Conservation (phyloP, 177 flowering plant genomes). For the Vitis hybrid region DNA sequence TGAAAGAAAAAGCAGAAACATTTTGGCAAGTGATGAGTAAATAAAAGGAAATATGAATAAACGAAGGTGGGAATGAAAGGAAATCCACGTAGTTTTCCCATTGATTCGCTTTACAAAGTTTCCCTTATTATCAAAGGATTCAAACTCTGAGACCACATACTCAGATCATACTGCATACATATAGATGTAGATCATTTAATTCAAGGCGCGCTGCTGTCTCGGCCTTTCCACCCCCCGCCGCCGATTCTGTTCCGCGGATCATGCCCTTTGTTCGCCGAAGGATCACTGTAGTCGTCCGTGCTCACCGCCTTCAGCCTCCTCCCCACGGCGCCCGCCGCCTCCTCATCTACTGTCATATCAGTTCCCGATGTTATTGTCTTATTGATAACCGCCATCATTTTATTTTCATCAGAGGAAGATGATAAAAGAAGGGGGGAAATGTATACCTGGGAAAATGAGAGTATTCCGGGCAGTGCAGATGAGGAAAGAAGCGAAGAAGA, state of each 20-base stretch:
- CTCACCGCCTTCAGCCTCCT: constrained; percentile 6
- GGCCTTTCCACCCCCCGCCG: constrained; percentile 10
- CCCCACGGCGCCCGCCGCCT: not conserved
- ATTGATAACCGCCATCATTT: not conserved
- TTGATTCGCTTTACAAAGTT: no score
- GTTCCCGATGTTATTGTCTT: no score
- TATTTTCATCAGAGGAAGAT: not conserved
- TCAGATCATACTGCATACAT: no score
- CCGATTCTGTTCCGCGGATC: constrained; percentile 6
- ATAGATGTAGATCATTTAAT: not conserved
- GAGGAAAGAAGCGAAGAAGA: constrained; percentile 17
- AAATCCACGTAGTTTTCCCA: no score
- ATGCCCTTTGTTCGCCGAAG: constrained; percentile 19
- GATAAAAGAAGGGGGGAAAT: not conserved
- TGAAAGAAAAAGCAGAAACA: no score
- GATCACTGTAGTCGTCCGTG: constrained; percentile 15
- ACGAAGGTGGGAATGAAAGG: no score
- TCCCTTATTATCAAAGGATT: no score
- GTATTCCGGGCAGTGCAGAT: constrained; percentile 14
- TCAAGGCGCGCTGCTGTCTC: constrained; percentile 2
- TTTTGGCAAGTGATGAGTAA: no score
- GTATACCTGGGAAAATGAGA: constrained; percentile 11
- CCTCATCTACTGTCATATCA: not conserved
- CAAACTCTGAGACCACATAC: no score
- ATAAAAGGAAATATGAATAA: no score